These are phyloP conservation scores for Fusarium bactridioides DNA, from an alignment of 2,329 filamentous ascomycete species.

Conservation along the genomic window DNA sequence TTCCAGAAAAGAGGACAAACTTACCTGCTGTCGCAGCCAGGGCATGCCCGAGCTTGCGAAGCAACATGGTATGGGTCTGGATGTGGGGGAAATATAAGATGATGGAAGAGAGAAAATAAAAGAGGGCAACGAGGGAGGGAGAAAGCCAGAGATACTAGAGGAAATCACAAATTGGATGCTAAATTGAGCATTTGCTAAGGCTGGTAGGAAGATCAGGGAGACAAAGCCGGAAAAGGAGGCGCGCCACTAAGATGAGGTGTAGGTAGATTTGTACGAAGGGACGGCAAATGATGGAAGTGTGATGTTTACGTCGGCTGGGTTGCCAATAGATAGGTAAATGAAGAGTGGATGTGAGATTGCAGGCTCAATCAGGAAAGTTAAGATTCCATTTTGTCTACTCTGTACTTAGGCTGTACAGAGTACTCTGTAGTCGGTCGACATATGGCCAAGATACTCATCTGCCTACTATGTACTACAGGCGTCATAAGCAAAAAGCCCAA, in stretches of 20 bases:
- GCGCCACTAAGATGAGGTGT: slow-evolving; percentile 26
- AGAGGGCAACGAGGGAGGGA: not conserved
- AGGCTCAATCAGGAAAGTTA: slow-evolving; percentile 14
- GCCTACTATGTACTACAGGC: not conserved
- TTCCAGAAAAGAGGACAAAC: not conserved
- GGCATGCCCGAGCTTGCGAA: slow-evolving; percentile 42
- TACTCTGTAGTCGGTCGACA: not conserved
- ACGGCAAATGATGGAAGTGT: slow-evolving; percentile 20
- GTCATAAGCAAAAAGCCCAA: not conserved
- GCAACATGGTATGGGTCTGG: slow-evolving; percentile 40
- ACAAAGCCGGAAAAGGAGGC: slow-evolving; percentile 35
- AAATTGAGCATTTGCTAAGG: slow-evolving; percentile 5
- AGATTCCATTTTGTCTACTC: slow-evolving; percentile 7
- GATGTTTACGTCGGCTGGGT: slow-evolving; percentile 1
- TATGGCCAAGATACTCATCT: not conserved
- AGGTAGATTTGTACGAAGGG: not conserved
- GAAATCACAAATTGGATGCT: slow-evolving; percentile 1
- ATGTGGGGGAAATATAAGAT: slow-evolving; percentile 8
- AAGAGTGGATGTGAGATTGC: slow-evolving; percentile 13
- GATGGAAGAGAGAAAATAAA: not conserved
- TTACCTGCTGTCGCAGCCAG: slow-evolving; percentile 42
- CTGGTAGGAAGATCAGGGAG: slow-evolving; percentile 30
- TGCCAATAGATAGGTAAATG: not conserved
- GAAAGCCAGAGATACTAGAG: not conserved
- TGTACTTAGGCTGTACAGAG: not conserved